Base-by-base conservation (phyloP, 2,329 filamentous ascomycete genomes). In the Ceratocystis cacaofunesta region DNA sequence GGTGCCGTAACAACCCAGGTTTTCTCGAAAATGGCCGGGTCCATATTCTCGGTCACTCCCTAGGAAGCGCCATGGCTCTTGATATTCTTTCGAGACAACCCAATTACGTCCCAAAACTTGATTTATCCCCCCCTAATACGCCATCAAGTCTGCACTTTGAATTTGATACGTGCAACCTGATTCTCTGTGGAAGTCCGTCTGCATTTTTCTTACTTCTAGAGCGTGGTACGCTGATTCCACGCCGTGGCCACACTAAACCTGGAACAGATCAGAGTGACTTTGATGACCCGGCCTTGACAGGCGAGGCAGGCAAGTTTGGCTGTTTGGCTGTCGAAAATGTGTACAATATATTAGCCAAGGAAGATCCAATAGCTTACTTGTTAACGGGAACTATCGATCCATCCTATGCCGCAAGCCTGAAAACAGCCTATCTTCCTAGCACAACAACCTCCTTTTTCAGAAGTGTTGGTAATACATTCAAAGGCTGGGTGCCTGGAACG, bases 301-400 rank as follows among this genome's bases (percentile, higher is more conserved):
- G 88, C n/a, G 83, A 90, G 50, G 81, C 81, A 19, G 91, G 89
- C 36, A 83, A 80, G 5, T 96, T 95, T 73, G 94, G 94, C 19
- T 97, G 94, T 73, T 78, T 97, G 32, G 90, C 92, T 0, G 88
- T 97, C 1, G 90, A 97, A 76, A 99, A 97, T 73, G 82, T 99
- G 66, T 99, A 97, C 79, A 99, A 99, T 71, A 83, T 99, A 69
- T 83, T 97, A 72, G 78, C 83, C 48, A 80, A 79, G 68, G 82
- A 85, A 70, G 83, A 85, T 70, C 82, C 94, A 1, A 95, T 99
- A 66, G 90, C 92, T 0, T 97, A 96, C 74, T 82, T 92, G 17
- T 83, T 97, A 66, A 99, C 96, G 71, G 90, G 92, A 25, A 87
- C 92, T 2, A 86, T 97, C 52, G 94, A 99, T 73, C 83, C 85